Base-by-base conservation (phyloP, 139 green algal genomes). In the Chlamydomonas eustigma region DNA sequence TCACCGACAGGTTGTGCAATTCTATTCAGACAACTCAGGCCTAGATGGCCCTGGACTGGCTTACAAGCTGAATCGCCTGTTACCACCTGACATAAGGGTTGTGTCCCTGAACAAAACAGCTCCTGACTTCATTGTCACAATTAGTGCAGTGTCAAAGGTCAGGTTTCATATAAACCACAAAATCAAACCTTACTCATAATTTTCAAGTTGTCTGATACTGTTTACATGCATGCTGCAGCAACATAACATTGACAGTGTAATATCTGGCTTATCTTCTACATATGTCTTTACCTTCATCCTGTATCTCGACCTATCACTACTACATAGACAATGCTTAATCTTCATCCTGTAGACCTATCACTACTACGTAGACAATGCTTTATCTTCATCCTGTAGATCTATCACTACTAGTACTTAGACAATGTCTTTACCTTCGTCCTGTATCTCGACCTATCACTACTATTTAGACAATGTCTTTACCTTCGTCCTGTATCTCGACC, bases 391-490 rank as follows among this genome's bases (percentile, higher is more conserved):
- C 18, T 34, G 34, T 35, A 70, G 8, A 70, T 28, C 25, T 70
- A 34, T 35, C 58, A 70, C 58, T 22, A 70, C 58, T 70, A n/a
- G n/a, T n/a, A 22, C 58, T 8, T 70, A 24, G 25, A 8, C 58
- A 24, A 24, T 70, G 6, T 18, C 58, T 35, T 35, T 8, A 34
- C 58, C 58, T 28, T 70, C 25, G 25, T 35, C 12, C 33, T 69
- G 2, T 88, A 93, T n/a, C n/a, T n/a, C n/a, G 83, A 79, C 74
- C 3, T 95, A 94, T 80, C 76, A 84, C 35, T 92, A 92, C 58
- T 70, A 80, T 33, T 32, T 95, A 22, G 73, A 87, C 74, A 78
- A 79, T 2, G 39, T n/a, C n/a, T n/a, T n/a, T n/a, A n/a, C n/a
- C n/a, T n/a, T n/a, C n/a, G n/a, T n/a, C n/a, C n/a, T n/a, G n/a